These are phyloP conservation scores for Elsinoe arachidis DNA, from an alignment of 2,329 filamentous ascomycete genomes.

Conservation along the genomic window DNA sequence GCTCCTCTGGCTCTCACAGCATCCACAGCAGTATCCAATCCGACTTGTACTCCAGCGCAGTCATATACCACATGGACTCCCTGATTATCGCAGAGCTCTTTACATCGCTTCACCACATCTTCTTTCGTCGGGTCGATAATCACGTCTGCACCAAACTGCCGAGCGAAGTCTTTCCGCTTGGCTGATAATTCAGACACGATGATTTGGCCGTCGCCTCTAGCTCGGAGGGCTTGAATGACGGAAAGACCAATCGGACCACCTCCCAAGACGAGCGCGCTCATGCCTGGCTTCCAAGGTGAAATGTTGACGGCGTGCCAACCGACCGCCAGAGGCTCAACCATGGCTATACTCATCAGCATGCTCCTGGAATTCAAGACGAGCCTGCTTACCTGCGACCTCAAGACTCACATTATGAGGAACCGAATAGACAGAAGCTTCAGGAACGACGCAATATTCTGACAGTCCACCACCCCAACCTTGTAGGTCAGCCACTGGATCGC, in stretches of 20 bases:
- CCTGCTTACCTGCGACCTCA: slow-evolving; percentile 36
- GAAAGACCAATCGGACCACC: slow-evolving; percentile 47
- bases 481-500: background rate
- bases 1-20: slow-evolving; percentile 43
- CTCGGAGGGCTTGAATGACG: slow-evolving; percentile 39
- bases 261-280: slow-evolving; percentile 42
- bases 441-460: slow-evolving; percentile 44
- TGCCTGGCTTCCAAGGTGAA: slow-evolving; percentile 39
- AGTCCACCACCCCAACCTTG: slow-evolving; percentile 44
- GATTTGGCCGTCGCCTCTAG: slow-evolving; percentile 39
- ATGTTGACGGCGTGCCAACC: slow-evolving; percentile 49
- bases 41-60: slow-evolving; percentile 45
- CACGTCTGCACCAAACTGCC: slow-evolving; percentile 43
- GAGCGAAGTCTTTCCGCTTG: slow-evolving; percentile 41
- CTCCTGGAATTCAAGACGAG: background rate
- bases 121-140: slow-evolving; percentile 44
- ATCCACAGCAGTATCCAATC: slow-evolving; percentile 41
- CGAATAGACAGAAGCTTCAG: slow-evolving; percentile 37
- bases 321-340: slow-evolving; percentile 47
- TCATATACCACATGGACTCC: slow-evolving; percentile 46
- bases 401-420: slow-evolving; percentile 45
- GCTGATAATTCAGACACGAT: slow-evolving; percentile 46
- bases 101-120: slow-evolving; percentile 38
- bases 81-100: slow-evolving; percentile 35
- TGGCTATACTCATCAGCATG: slow-evolving; percentile 26